A percentile compares a stretch with the other conserved stretches of the same genome.
These are phyloP conservation scores for Aureobasidium sp. DNA, from an alignment of 2,329 filamentous ascomycete species.

Conservation along the genomic window DNA sequence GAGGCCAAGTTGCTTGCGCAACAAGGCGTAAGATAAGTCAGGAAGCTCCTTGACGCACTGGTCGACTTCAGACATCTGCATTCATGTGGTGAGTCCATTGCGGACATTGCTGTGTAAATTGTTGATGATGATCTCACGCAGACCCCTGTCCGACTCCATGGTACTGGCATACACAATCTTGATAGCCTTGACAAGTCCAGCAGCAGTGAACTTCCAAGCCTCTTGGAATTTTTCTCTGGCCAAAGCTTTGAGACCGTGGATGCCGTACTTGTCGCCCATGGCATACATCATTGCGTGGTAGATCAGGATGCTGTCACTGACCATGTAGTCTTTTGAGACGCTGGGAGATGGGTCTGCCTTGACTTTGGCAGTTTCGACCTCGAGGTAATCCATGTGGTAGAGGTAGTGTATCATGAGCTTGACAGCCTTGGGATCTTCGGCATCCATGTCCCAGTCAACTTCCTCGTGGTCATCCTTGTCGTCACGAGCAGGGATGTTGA, in stretches of 20 bases:
- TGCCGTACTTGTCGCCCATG: conserved; percentile 22
- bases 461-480: too few species aligned
- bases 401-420: conserved; percentile 25
- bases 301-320: conserved; percentile 19
- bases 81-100: neutral
- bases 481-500: neutral
- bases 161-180: conserved; percentile 24
- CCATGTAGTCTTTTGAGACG: conserved; percentile 19
- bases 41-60: conserved; percentile 23
- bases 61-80: conserved; percentile 25
- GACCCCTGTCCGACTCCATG: conserved; percentile 24
- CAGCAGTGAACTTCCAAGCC: conserved; percentile 20
- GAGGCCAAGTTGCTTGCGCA: neutral
- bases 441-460: conserved; percentile 4
- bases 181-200: conserved; percentile 26
- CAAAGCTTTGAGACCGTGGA: conserved; percentile 22
- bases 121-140: conserved; percentile 26
- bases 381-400: conserved; percentile 20
- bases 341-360: neutral
- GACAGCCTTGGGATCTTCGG: conserved; percentile 22
- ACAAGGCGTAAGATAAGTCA: conserved; percentile 22
- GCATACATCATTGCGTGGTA: conserved; percentile 24
- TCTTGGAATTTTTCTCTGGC: conserved; percentile 23
- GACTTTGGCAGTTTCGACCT: neutral
- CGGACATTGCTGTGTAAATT: conserved; percentile 8